Evolutionary conservation across 2,329 filamentous ascomycete species (phyloP), one percentile per base, ranked within the genome.

Genomic region (Davidsoniella neocaledoniae): DNA sequence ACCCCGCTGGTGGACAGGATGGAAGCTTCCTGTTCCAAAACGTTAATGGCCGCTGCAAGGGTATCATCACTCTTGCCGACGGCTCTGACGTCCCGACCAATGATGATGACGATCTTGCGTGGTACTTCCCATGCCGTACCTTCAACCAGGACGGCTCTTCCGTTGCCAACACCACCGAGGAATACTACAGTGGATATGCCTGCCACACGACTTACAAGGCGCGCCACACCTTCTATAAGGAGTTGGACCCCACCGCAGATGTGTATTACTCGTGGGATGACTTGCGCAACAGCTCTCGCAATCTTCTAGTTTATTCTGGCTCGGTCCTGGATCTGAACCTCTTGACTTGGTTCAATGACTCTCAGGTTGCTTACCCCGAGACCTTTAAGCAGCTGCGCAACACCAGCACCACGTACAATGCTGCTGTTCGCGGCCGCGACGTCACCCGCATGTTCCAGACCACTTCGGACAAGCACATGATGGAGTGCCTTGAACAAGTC

Each of bases 1-100:
- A 82, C 57, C 85, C 85, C 60, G 78, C 90, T 58, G 81, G 80
- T 50, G 91, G 88, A n/a, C 76, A 84, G 64, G 93, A 98, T 61
- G 90, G 86, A 52, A 96, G 88, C 61, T 98, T 98, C 62, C 68
- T 98, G 60, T 98, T 98, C 67, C 91, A 98, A 63, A 94, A 96
- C 57, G 91, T 98, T 63, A 98, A 98, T 58, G 93, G 91, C 44
- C 84, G 83, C 55, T 98, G 91, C 74, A 98, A 96, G 67, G 83
- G 75, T 8, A 66, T 96, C 51, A 94, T 98, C 61, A 94, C 77
- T 1, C 65, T 72, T 6, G 76, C 82, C 1, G 61, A 73, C 1
- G 70, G 70, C 50, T 93, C 88, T 0, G 81, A 86, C 57, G 79
- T 98, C 7, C 86, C 88, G 1, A 83, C 82, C 5, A 81, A 94